Conservation (phyloP, 495 filamentous ascomycete species). For the Tuber indicum region DNA sequence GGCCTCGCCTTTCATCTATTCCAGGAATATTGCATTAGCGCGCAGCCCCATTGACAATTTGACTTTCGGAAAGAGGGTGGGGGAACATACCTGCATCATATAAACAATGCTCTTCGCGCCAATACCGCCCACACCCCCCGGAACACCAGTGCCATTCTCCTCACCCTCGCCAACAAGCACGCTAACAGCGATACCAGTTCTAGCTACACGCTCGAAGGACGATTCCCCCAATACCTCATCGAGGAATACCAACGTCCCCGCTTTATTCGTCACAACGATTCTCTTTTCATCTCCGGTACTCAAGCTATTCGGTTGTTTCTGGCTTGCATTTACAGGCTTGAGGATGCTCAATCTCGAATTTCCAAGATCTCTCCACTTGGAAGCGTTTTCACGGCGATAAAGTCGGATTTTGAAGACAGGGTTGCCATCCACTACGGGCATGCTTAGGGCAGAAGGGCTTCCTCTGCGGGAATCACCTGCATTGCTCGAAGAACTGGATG, state of each 20-base stretch:
- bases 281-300: constrained; percentile 66
- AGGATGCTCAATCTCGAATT: constrained; percentile 74
- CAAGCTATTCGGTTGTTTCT: constrained; percentile 48
- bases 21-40: constrained; percentile 9
- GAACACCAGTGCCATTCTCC: constrained; percentile 60
- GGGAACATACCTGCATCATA: constrained; percentile 40
- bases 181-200: constrained; percentile 76
- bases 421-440: constrained; percentile 17
- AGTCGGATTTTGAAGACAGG: constrained; percentile 64
- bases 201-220: constrained; percentile 75
- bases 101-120: constrained; percentile 51
- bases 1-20: constrained; percentile 55
- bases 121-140: constrained; percentile 64
- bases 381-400: constrained; percentile 66
- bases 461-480: constrained; percentile 32
- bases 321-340: constrained; percentile 54
- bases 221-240: constrained; percentile 78
- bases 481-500: constrained; percentile 34
- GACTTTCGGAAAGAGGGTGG: neutral
- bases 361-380: constrained; percentile 86
- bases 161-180: constrained; percentile 77
- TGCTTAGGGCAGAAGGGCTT: constrained; percentile 20
- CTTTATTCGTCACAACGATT: constrained; percentile 67
- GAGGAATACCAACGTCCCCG: constrained; percentile 60
- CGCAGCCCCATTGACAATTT: neutral